Conservation (phyloP, 129 eudicot genomes). For the Gnaphalium uliginosum region DNA sequence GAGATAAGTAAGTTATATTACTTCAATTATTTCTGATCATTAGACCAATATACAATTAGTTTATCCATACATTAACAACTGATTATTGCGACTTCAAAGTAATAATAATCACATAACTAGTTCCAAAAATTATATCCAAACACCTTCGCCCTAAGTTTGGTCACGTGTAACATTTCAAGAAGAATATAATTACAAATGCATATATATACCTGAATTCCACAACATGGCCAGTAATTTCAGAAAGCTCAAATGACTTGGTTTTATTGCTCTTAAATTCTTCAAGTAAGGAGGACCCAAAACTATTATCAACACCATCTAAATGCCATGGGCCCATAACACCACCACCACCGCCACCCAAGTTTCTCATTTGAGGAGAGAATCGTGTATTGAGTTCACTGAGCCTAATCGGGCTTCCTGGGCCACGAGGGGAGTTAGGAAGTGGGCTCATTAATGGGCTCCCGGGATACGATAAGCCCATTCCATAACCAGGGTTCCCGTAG, state of each 20-base stretch:
- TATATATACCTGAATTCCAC: conserved; percentile 84
- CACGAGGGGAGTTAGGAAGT: conserved; percentile 71
- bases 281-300: conserved; percentile 69
- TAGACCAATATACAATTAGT: no score
- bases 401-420: conserved; percentile 90
- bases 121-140: no score
- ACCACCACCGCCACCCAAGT: conserved; percentile 52
- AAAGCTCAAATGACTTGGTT: conserved; percentile 85
- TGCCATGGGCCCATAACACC: conserved; percentile 85
- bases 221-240: conserved; percentile 85
- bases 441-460: conserved; percentile 92
- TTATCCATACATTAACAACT: no score
- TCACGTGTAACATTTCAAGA: not conserved
- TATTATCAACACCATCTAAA: conserved; percentile 62
- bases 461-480: conserved; percentile 81
- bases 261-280: conserved; percentile 98
- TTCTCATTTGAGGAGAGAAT: conserved; percentile 64
- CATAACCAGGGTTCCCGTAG: conserved; percentile 77
- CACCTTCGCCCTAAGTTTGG: no score
- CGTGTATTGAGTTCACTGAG: conserved; percentile 68
- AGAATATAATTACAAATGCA: not conserved
- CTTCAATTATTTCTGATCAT: no score
- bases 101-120: no score
- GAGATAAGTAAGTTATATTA: no score
- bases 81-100: no score